Evolutionary conservation across 2,329 filamentous ascomycete genomes (phyloP).

Genomic region (Teratosphaeria gauchensis): DNA sequence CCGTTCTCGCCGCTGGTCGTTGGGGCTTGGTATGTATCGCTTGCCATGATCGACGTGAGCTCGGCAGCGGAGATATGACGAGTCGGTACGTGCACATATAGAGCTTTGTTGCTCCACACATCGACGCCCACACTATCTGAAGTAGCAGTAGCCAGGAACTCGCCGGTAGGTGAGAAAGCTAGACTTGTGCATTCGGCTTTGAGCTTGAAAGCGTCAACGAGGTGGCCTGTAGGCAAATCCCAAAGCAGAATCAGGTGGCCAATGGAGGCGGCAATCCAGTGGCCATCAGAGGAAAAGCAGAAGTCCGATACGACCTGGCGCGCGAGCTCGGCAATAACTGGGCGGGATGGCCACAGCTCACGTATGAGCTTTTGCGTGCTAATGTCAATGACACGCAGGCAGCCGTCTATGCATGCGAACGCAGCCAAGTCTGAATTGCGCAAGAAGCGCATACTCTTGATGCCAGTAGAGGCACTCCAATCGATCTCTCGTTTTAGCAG

Average conservation of each 20-base stretch:
- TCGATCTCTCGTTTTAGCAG: constrained; percentile 69
- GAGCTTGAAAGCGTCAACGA: constrained; percentile 84
- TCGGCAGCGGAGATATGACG: constrained; percentile 72
- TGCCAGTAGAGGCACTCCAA: constrained; percentile 68
- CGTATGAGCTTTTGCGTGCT: constrained; percentile 84
- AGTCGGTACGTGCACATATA: constrained; percentile 83
- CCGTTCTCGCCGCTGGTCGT: constrained; percentile 77
- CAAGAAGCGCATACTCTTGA: constrained; percentile 72
- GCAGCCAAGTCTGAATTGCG: constrained; percentile 75
- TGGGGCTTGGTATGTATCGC: constrained; percentile 35
- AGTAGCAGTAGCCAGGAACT: constrained; percentile 85
- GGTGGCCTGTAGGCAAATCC: constrained; percentile 90
- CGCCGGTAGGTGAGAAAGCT: constrained; percentile 79
- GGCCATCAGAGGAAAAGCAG: constrained; percentile 77
- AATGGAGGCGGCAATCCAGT: constrained; percentile 85
- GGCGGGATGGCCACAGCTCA: constrained; percentile 72
- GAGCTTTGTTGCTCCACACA: constrained; percentile 87
- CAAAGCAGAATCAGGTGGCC: constrained; percentile 76
- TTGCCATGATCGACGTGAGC: constrained; percentile 51
- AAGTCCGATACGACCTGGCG: constrained; percentile 28
- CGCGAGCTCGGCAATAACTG: constrained; percentile 13
- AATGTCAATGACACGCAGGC: constrained; percentile 79
- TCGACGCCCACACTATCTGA: constrained; percentile 78
- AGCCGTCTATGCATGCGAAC: constrained; percentile 79
- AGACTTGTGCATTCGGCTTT: constrained; percentile 71